These are phyloP conservation scores for Raffaelea ambrosiae DNA, from an alignment of 2,329 filamentous ascomycete genomes.

Conservation along the genomic window DNA sequence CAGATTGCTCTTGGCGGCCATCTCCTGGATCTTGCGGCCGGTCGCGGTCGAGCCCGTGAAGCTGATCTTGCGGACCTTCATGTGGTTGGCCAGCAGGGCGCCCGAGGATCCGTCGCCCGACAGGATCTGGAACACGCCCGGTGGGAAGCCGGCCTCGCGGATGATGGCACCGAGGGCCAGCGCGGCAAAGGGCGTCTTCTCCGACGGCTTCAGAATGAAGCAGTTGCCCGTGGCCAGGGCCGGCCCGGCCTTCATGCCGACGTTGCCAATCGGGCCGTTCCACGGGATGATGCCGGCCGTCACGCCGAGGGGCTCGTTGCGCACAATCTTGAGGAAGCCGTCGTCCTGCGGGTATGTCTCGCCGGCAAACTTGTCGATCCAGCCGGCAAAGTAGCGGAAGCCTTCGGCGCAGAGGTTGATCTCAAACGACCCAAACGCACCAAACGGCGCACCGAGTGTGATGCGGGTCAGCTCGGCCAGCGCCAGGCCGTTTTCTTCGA, in stretches of 20 bases:
- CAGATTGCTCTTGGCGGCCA: constrained; percentile 49
- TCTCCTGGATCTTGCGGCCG: constrained; percentile 53
- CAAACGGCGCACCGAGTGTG: constrained; percentile 20
- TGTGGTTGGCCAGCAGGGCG: constrained; percentile 7
- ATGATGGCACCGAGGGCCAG: constrained; percentile 26
- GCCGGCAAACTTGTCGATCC: constrained; percentile 30
- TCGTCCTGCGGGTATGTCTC: constrained; percentile 33
- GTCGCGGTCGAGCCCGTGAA: constrained; percentile 61
- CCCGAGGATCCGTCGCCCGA: constrained; percentile 24
- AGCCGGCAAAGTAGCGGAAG: constrained; percentile 33
- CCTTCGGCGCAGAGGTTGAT: constrained; percentile 33
- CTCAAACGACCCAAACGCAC: background rate
- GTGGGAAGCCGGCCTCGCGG: constrained; percentile 30
- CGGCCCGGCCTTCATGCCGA: constrained; percentile 29
- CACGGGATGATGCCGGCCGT: constrained; percentile 25
- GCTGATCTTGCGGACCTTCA: constrained; percentile 49
- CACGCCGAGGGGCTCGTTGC: constrained; percentile 24
- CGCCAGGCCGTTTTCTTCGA: constrained; percentile 26
- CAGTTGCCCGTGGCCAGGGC: constrained; percentile 32
- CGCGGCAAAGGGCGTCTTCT: constrained; percentile 29
- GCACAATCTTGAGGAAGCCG: constrained; percentile 32
- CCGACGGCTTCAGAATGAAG: constrained; percentile 33
- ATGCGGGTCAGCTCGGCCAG: constrained; percentile 32
- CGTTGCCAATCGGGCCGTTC: constrained; percentile 27
- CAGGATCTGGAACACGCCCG: constrained; percentile 32